phyloP scores from a whole-genome alignment of 345 rosid genomes.

The Anacardium occidentale region DNA sequence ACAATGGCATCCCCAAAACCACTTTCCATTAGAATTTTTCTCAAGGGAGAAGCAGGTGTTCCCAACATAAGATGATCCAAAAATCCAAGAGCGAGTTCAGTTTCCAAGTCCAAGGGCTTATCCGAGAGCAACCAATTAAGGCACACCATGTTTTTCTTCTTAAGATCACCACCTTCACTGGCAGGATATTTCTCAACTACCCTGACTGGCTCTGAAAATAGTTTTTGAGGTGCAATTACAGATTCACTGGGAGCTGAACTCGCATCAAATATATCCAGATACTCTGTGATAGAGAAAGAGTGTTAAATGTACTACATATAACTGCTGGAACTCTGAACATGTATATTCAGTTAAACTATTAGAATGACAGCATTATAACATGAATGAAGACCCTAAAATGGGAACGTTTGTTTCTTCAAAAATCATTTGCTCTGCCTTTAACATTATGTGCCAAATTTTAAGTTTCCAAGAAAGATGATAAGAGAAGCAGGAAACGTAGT shows the following conservation, averaged over 20 bases:
- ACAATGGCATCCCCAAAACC: constrained; percentile 93
- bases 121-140: constrained; percentile 92
- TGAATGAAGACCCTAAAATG: neutral
- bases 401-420: neutral
- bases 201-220: constrained; percentile 73
- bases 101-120: constrained; percentile 78
- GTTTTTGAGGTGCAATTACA: constrained; percentile 50
- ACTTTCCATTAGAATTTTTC: constrained; percentile 89
- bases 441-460: neutral
- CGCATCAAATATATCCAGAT: constrained; percentile 70
- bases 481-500: neutral
- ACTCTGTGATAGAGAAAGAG: constrained; percentile 49
- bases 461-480: neutral
- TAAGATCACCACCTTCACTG: constrained; percentile 72
- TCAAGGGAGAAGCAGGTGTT: constrained; percentile 92
- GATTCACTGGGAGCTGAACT: constrained; percentile 72
- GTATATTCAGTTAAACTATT: neutral
- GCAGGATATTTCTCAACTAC: constrained; percentile 83
- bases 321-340: neutral
- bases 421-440: neutral
- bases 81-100: constrained; percentile 86
- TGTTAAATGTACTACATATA: constrained; percentile 11
- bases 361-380: neutral
- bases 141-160: constrained; percentile 93
- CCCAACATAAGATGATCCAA: constrained; percentile 95